Conservation (phyloP, 768 basidiomycete species). For the Mycena polygramma region DNA sequence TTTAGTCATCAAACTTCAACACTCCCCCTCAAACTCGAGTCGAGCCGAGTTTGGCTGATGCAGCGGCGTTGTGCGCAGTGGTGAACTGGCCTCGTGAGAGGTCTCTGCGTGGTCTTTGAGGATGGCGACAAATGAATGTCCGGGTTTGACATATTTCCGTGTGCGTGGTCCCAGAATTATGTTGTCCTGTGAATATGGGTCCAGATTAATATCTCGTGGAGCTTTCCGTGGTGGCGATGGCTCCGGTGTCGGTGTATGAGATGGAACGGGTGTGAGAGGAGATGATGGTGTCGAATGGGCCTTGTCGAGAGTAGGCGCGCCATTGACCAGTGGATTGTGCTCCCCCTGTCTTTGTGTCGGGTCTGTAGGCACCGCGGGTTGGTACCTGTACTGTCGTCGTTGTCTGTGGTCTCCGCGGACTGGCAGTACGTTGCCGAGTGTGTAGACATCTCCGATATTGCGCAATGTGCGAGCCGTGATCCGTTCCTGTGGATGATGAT, state of each 20-base stretch:
- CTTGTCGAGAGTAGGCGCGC: no score
- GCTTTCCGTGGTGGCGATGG: conserved; percentile 47
- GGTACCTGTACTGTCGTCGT: not conserved
- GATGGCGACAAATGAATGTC: no score
- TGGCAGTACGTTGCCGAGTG: no score
- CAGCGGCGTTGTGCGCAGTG: conserved; percentile 39
- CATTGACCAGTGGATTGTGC: not conserved
- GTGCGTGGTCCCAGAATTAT: no score
- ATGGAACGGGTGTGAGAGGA: no score
- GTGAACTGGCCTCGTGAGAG: conserved; percentile 28
- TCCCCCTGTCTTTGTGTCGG: conserved; percentile 24
- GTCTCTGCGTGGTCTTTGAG: conserved; percentile 45
- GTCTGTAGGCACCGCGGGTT: not conserved
- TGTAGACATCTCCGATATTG: not conserved
- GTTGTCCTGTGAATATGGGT: no score
- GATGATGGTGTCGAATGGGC: no score
- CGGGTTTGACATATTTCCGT: no score
- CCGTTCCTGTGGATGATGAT: not conserved
- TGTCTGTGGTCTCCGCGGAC: no score
- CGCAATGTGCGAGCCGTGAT: not conserved
- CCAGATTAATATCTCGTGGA: no score
- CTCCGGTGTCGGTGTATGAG: not conserved
- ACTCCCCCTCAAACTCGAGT: conserved; percentile 34
- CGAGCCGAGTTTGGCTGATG: conserved; percentile 30
- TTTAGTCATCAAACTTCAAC: no score